Percentiles rank a stretch among this genome's conserved stretches.
phyloP scores from a whole-genome alignment of 2,329 filamentous ascomycete species.

The Epichloe gansuensis region DNA sequence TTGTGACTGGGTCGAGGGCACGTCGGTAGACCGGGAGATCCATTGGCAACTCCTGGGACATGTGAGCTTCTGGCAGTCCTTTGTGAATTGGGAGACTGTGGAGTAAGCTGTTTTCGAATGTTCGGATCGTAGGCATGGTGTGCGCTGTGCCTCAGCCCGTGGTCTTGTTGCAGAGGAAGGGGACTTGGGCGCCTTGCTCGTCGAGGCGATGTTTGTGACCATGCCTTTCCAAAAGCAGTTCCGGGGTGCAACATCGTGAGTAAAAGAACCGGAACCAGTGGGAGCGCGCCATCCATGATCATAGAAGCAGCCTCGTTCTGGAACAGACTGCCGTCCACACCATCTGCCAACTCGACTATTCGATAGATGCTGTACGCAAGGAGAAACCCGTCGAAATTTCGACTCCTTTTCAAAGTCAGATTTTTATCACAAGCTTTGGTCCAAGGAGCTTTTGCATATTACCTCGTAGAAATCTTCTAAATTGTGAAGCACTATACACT shows the following conservation, averaged over 20 bases:
- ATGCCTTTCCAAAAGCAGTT: conserved; percentile 25
- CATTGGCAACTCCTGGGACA: conserved; percentile 13
- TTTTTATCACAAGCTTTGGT: neutral
- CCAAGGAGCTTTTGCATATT: neutral
- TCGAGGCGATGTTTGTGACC: conserved; percentile 27
- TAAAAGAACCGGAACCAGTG: conserved; percentile 24
- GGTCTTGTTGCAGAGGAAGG: conserved; percentile 8
- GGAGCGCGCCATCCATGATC: conserved; percentile 28
- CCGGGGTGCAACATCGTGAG: conserved; percentile 27
- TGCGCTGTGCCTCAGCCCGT: conserved; percentile 10
- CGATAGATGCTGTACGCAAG: conserved; percentile 30
- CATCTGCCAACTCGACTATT: conserved; percentile 26
- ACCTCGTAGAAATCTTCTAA: conserved; percentile 34
- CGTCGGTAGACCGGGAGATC: conserved; percentile 18
- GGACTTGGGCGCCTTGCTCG: conserved; percentile 11
- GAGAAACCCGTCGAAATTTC: conserved; percentile 24
- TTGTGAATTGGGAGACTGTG: conserved; percentile 11
- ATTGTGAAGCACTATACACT: conserved; percentile 30
- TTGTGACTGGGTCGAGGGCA: conserved; percentile 15
- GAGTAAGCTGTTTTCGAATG: conserved; percentile 20
- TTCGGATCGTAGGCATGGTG: conserved; percentile 23
- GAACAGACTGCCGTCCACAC: conserved; percentile 22
- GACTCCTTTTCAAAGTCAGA: conserved; percentile 17
- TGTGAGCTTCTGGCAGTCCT: conserved; percentile 9
- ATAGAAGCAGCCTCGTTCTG: conserved; percentile 27